Evolutionary conservation across 805 yeast species (phyloP).

Genomic region (Clavispora vitiphila): DNA sequence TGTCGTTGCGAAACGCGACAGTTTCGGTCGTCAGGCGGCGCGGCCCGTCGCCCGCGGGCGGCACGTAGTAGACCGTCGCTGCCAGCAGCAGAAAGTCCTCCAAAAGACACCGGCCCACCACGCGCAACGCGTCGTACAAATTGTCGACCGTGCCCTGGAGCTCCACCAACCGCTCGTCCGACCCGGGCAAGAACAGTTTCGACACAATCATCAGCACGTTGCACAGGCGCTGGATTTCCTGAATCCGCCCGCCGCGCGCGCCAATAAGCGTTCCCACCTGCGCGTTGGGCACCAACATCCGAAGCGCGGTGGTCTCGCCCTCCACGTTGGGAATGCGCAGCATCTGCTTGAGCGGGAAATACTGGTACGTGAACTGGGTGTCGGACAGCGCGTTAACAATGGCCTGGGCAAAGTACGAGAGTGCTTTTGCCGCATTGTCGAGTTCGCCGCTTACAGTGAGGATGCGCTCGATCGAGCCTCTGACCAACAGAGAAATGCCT

Average conservation of each 20-base stretch:
- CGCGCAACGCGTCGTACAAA: conserved; percentile 51
- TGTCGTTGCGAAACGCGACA: conserved; percentile 65
- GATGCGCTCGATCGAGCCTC: conserved; percentile 79
- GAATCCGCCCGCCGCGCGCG: conserved; percentile 73
- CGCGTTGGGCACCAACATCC: conserved; percentile 74
- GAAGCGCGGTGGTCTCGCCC: conserved; percentile 50
- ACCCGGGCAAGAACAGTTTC: conserved; percentile 72
- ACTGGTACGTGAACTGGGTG: conserved; percentile 38
- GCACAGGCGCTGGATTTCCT: conserved; percentile 64
- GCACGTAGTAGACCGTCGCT: conserved; percentile 61
- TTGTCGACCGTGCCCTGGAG: conserved; percentile 72
- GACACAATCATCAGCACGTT: conserved; percentile 82
- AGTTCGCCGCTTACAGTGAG: conserved; percentile 72
- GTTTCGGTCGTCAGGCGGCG: conserved; percentile 26
- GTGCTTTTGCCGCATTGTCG: conserved; percentile 63
- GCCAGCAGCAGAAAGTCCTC: conserved; percentile 69
- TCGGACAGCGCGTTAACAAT: conserved; percentile 42
- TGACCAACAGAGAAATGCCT: conserved; percentile 75
- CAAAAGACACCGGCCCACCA: conserved; percentile 64
- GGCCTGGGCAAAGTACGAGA: conserved; percentile 65
- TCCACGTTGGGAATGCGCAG: conserved; percentile 47
- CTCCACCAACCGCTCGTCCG: conserved; percentile 83
- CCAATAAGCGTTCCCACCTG: conserved; percentile 91
- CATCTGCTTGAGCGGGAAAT: conserved; percentile 57
- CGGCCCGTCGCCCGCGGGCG: conserved; percentile 16